These are phyloP conservation scores for Blastocladiella britannica DNA, from an alignment of 192 early-diverging fungal genomes.

Conservation along the genomic window DNA sequence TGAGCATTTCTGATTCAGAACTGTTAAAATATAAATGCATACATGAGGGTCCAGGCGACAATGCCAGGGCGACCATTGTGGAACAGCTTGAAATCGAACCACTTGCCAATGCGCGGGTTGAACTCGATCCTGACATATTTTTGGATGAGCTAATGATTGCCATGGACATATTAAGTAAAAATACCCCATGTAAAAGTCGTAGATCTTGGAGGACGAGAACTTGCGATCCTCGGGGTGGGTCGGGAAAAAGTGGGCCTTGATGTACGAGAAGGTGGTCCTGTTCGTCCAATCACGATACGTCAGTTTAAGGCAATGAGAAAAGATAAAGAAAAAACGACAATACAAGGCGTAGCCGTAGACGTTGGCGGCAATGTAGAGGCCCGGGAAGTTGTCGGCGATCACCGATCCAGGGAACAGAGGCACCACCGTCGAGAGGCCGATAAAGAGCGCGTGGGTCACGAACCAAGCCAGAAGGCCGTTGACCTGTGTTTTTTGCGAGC, in stretches of 20 bases:
- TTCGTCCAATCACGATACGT: too few relatives aligned
- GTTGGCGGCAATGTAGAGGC: conserved; percentile 47
- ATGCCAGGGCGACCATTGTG: conserved; percentile 68
- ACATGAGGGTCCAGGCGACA: conserved; percentile 62
- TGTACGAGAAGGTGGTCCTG: conserved; percentile 45
- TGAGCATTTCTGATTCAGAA: conserved; percentile 1
- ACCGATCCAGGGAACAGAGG: conserved; percentile 40
- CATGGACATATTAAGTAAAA: too few relatives aligned
- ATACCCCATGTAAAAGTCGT: conserved; percentile 63
- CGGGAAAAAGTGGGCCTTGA: conserved; percentile 48
- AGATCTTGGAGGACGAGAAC: conserved; percentile 47
- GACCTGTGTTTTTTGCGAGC: too few relatives aligned
- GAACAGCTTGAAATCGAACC: conserved; percentile 65
- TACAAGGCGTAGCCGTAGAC: conserved; percentile 55
- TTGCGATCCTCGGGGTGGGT: conserved; percentile 56
- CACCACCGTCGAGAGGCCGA: conserved; percentile 36
- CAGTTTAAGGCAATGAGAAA: too few relatives aligned
- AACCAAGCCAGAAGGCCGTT: conserved; percentile 56
- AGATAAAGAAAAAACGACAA: too few relatives aligned
- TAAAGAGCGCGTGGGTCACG: conserved; percentile 43
- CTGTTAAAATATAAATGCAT: background rate
- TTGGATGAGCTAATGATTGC: too few relatives aligned
- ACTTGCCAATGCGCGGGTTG: conserved; percentile 53
- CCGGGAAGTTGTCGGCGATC: conserved; percentile 55
- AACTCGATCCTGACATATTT: too few relatives aligned